Conservation (phyloP, 148 eudicot genomes). For the Vaccinium corymbosum region DNA sequence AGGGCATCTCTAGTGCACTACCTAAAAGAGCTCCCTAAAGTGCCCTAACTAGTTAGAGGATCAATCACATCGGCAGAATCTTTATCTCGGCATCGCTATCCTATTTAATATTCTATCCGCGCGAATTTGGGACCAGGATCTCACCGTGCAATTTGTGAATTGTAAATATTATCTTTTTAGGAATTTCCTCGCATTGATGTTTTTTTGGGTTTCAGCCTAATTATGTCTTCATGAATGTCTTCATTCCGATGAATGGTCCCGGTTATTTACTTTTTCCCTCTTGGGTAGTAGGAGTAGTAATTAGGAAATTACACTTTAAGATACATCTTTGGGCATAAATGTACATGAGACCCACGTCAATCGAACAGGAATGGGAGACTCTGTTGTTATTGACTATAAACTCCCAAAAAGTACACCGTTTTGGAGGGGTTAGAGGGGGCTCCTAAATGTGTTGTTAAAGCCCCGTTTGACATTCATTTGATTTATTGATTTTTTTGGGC, state of each 20-base stretch:
- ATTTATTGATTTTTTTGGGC: too few relatives aligned
- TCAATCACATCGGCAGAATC: conserved; percentile 13
- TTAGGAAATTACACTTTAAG: background rate
- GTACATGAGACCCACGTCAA: too few relatives aligned
- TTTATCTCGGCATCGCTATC: background rate
- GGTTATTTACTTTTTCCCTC: background rate
- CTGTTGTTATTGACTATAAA: too few relatives aligned
- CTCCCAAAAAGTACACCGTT: too few relatives aligned
- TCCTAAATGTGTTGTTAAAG: too few relatives aligned
- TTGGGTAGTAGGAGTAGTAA: background rate
- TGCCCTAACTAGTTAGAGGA: too few relatives aligned
- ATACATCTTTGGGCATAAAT: too few relatives aligned
- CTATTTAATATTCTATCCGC: background rate
- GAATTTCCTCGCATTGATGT: background rate
- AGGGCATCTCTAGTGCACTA: too few relatives aligned
- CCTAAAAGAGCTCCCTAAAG: too few relatives aligned
- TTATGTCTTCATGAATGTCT: conserved; percentile 27
- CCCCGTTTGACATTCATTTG: too few relatives aligned
- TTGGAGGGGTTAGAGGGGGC: too few relatives aligned
- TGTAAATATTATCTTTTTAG: background rate
- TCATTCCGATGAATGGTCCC: conserved; percentile 7
- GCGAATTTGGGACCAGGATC: background rate
- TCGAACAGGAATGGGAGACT: too few relatives aligned
- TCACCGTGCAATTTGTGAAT: background rate
- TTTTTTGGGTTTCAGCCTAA: background rate